phyloP scores from a whole-genome alignment of 2,329 filamentous ascomycete species.

The Tolypocladium tropicale region DNA sequence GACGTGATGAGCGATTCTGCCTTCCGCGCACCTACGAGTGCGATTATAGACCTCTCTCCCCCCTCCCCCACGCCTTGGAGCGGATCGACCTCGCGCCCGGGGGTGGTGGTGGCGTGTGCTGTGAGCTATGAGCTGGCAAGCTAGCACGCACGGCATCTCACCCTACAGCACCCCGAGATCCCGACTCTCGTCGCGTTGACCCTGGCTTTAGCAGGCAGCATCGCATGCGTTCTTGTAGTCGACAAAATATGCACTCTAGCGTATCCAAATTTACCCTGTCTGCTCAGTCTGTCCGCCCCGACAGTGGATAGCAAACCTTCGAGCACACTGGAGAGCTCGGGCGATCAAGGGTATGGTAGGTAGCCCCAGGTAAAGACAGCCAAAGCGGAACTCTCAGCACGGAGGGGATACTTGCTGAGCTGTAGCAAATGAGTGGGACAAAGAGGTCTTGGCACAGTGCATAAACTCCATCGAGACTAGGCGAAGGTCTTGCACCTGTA shows the following conservation, averaged over 20 bases:
- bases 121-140: conserved; percentile 6
- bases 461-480: too few species aligned
- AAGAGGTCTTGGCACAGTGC: background rate
- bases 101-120: conserved; percentile 5
- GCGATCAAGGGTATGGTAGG: too few species aligned
- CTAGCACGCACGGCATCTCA: background rate
- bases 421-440: too few species aligned
- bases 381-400: background rate
- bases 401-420: background rate
- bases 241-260: background rate
- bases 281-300: background rate
- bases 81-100: conserved; percentile 4
- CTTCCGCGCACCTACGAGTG: background rate
- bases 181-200: background rate
- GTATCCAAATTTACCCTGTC: background rate
- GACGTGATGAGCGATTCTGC: background rate
- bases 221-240: background rate
- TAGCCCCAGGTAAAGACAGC: too few species aligned
- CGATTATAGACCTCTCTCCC: background rate
- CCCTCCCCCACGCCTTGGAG: conserved; percentile 2
- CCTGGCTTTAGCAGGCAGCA: background rate
- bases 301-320: too few species aligned
- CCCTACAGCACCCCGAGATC: background rate
- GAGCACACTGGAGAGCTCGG: too few species aligned
- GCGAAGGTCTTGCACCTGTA: background rate